Conservation (phyloP, 2,329 filamentous ascomycete genomes). For the Herpotrichia juniperi region DNA sequence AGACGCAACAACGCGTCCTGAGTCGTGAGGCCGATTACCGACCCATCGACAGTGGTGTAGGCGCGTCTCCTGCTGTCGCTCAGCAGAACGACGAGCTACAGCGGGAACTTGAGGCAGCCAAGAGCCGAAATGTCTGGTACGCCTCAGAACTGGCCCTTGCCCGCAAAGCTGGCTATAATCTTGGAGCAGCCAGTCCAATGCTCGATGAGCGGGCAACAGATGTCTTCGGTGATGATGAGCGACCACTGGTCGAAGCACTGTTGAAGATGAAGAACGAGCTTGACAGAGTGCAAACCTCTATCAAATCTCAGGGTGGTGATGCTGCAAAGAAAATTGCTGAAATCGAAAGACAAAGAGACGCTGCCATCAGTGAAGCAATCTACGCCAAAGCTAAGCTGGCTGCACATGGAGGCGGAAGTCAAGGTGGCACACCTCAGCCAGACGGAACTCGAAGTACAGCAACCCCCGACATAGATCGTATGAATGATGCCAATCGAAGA, state of each 20-base stretch:
- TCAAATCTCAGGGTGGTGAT: conserved; percentile 84
- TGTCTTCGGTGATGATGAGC: conserved; percentile 88
- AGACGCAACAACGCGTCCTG: conserved; percentile 34
- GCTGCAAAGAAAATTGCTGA: conserved; percentile 91
- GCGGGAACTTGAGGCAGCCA: conserved; percentile 84
- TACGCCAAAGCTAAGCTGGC: conserved; percentile 94
- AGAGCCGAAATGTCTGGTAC: conserved; percentile 94
- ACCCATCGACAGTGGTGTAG: conserved; percentile 66
- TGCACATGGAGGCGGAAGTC: conserved; percentile 73
- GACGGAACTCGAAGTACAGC: conserved; percentile 65
- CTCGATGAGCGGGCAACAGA: conserved; percentile 79
- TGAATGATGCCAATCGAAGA: conserved; percentile 78
- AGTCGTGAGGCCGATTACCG: conserved; percentile 39
- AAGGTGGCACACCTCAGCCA: conserved; percentile 61
- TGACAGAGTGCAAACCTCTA: conserved; percentile 84
- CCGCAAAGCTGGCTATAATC: conserved; percentile 84
- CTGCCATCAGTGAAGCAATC: conserved; percentile 91
- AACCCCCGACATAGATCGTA: conserved; percentile 67
- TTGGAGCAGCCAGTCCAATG: conserved; percentile 71
- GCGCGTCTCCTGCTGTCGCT: conserved; percentile 65
- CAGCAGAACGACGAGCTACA: conserved; percentile 73
- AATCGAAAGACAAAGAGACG: conserved; percentile 91
- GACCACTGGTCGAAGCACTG: conserved; percentile 88
- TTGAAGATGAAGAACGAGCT: conserved; percentile 90
- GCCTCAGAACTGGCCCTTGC: conserved; percentile 93